phyloP scores from a whole-genome alignment of 2,329 filamentous ascomycete genomes.

The Orbilia quercus region DNA sequence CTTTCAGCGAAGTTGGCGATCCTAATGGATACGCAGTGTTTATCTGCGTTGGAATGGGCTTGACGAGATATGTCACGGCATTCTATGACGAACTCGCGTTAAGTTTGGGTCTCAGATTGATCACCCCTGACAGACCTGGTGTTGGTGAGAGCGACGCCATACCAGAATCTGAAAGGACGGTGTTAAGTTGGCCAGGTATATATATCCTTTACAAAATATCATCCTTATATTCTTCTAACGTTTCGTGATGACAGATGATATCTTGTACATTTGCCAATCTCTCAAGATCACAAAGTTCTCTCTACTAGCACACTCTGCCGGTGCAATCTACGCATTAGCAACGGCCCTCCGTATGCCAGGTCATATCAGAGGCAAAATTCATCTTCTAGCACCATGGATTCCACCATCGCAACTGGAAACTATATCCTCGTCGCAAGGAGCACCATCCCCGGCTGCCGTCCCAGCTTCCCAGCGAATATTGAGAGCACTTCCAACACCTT shows the following conservation, averaged over 20 bases:
- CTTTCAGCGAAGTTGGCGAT: conserved; percentile 96
- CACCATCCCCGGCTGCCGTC: conserved; percentile 65
- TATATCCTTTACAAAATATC: conserved; percentile 41
- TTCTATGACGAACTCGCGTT: conserved; percentile 96
- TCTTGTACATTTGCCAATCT: conserved; percentile 90
- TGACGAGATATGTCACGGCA: conserved; percentile 93
- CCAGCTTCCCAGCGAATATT: conserved; percentile 92
- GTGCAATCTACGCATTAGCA: conserved; percentile 96
- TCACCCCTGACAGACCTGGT: conserved; percentile 92
- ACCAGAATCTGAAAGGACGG: conserved; percentile 81
- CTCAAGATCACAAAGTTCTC: conserved; percentile 96
- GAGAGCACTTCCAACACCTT: conserved; percentile 85
- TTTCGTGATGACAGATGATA: conserved; percentile 71
- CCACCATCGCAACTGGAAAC: conserved; percentile 91
- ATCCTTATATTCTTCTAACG: conserved; percentile 48
- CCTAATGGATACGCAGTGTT: conserved; percentile 91
- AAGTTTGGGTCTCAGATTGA: conserved; percentile 86
- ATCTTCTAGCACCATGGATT: conserved; percentile 95
- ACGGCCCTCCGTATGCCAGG: conserved; percentile 96
- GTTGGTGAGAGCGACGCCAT: conserved; percentile 92
- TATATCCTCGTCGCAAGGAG: conserved; percentile 73
- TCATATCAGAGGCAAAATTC: conserved; percentile 91
- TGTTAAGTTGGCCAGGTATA: conserved; percentile 92
- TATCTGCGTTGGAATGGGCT: conserved; percentile 96
- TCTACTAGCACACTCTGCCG: conserved; percentile 92